phyloP scores from a whole-genome alignment of 163 green algal genomes.

The Chlorella variabilis region DNA sequence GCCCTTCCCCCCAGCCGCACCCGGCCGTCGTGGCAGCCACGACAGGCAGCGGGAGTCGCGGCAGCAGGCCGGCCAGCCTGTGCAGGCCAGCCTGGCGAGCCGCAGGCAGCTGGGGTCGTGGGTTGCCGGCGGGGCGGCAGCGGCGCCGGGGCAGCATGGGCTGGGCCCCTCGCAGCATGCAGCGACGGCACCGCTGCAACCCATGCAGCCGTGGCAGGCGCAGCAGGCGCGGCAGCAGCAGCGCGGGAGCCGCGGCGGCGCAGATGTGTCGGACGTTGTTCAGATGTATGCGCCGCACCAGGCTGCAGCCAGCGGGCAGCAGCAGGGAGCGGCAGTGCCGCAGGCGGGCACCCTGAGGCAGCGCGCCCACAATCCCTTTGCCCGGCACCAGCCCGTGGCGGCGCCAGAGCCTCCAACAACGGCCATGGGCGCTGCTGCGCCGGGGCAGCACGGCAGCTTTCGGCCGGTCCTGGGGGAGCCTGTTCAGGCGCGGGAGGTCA shows the following conservation, averaged over 20 bases:
- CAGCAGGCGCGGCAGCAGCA: constrained; percentile 1
- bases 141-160: background rate
- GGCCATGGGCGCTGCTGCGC: too few relatives aligned
- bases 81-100: background rate
- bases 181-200: background rate
- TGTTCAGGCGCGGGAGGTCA: background rate
- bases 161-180: background rate
- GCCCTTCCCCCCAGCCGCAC: background rate
- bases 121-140: background rate
- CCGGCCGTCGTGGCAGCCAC: background rate
- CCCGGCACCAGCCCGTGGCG: background rate
- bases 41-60: background rate
- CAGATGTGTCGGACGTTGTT: background rate
- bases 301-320: background rate
- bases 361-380: background rate
- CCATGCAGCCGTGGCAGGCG: background rate
- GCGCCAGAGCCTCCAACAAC: too few relatives aligned
- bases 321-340: background rate
- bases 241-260: background rate
- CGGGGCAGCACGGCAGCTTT: background rate
- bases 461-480: too few relatives aligned
- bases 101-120: constrained; percentile 14
- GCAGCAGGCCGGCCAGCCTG: background rate
- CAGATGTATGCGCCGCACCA: background rate
- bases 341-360: background rate